Evolutionary conservation across 306 rosid species (phyloP), one percentile per base, ranked within the genome.

Genomic region (Delonix regia): DNA sequence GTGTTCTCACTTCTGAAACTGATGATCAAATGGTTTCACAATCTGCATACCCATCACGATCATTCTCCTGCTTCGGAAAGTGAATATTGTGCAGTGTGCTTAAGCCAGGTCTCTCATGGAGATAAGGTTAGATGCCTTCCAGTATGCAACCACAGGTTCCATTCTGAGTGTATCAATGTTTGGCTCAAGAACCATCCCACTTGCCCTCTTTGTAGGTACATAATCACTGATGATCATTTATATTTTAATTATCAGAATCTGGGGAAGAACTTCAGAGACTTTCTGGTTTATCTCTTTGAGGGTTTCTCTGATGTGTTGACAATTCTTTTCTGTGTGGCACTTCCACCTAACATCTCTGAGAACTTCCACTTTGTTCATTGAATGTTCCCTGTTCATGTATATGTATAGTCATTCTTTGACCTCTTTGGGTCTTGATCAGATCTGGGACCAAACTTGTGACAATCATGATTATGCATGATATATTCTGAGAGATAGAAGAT

Each of bases 181-280:
- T 82, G 81, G 85, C 49, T 82, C 69, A 62, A 82, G 53, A 65
- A 61, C 11, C 81, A 52, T 60, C 9, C 21, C 15, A 70, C 78
- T 2, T 82, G 78, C 42, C 85, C 81, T 76, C 81, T 82, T 18
- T 76, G 78, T 34, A 82, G 85, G 71, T 61, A 63, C 69, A 30
- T 19, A 2, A 25, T 49, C 45, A 36, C 9, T 24, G 8, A 63
- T 9, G 1, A 5, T 33, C 33, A 34, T 3, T 12, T 7, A n/a
- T 7, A 27, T 18, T 14, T 24, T 60, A 9, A 52, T 52, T 9
- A n/a, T 41, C 16, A 12, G 0, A 49, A 27, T 16, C 30, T 51
- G 28, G 45, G 18, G 7, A 25, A 51, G 7, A 13, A 19, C 9
- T 62, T 62, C 1, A 11, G 19, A 55, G 25, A 15, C 30, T 38